Evolutionary conservation across 1,284 basidiomycete genomes (phyloP).

Genomic region (Xanthoconium separans): DNA sequence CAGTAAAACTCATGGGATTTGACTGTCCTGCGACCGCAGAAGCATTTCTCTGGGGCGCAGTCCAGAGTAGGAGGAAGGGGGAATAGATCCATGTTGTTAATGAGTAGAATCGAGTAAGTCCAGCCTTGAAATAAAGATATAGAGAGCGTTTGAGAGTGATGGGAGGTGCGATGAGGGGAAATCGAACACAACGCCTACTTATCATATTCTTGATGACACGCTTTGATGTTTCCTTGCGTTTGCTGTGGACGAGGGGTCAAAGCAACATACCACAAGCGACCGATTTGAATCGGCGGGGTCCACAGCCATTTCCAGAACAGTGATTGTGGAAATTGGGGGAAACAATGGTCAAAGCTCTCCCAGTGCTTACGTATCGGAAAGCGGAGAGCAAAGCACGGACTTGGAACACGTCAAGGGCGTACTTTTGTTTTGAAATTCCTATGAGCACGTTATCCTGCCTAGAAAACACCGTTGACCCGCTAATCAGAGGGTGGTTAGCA

Average conservation of each 20-base stretch:
- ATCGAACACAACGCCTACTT: constrained; percentile 3
- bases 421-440: background rate
- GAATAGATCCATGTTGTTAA: background rate
- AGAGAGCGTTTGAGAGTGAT: background rate
- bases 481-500: too few relatives aligned
- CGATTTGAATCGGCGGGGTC: background rate
- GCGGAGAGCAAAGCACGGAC: background rate
- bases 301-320: constrained; percentile 2
- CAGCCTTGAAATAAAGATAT: background rate
- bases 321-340: constrained; percentile 6
- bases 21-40: constrained; percentile 24
- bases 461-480: too few relatives aligned
- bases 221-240: constrained; percentile 8
- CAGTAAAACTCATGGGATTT: constrained; percentile 31
- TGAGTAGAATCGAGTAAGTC: background rate
- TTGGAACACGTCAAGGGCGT: background rate
- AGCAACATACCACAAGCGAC: background rate
- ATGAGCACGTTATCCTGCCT: background rate
- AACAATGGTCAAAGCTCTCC: constrained; percentile 5
- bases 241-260: constrained; percentile 16
- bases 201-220: constrained; percentile 5
- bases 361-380: too few relatives aligned
- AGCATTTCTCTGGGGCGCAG: constrained; percentile 17
- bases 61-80: constrained; percentile 13
- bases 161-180: background rate